These are phyloP conservation scores for Trametes villosa DNA, from an alignment of 768 basidiomycete genomes.

Conservation along the genomic window DNA sequence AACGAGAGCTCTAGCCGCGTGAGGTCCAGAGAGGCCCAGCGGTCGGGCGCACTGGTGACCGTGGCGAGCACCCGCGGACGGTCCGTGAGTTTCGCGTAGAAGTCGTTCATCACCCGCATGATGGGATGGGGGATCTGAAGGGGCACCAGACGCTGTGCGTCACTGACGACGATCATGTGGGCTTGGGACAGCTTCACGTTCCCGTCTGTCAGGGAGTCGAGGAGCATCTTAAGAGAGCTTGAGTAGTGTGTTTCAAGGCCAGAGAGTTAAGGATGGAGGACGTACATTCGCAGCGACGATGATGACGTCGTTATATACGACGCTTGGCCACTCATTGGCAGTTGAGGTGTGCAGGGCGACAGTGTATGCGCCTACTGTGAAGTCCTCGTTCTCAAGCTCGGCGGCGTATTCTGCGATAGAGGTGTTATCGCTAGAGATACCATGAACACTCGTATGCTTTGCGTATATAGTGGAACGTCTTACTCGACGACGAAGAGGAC, in stretches of 20 bases:
- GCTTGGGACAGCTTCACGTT: slow-evolving; percentile 48
- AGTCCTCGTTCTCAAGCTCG: slow-evolving; percentile 36
- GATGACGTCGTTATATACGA: slow-evolving; percentile 41
- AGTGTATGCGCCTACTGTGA: slow-evolving; percentile 29
- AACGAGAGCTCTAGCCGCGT: slow-evolving; percentile 14
- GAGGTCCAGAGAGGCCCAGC: slow-evolving; percentile 17
- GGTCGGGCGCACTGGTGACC: slow-evolving; percentile 14
- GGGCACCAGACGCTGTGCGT: slow-evolving; percentile 44
- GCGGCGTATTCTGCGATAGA: slow-evolving; percentile 24
- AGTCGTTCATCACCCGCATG: slow-evolving; percentile 49
- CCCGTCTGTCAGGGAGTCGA: slow-evolving; percentile 43
- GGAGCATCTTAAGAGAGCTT: slow-evolving; percentile 39
- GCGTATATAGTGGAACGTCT: background rate
- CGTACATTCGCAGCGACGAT: slow-evolving; percentile 48
- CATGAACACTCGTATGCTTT: background rate
- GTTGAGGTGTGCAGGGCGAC: slow-evolving; percentile 24
- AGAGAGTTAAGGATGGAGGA: background rate
- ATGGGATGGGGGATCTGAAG: slow-evolving; percentile 41
- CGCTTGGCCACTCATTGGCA: slow-evolving; percentile 31
- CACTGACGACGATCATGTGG: slow-evolving; percentile 47
- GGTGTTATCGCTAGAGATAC: slow-evolving; percentile 11
- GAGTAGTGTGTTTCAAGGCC: background rate
- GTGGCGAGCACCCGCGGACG: slow-evolving; percentile 13
- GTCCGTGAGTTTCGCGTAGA: slow-evolving; percentile 37
- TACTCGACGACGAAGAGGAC: slow-evolving; percentile 25